phyloP scores from a whole-genome alignment of 441 rosid species.

The Mallotus repandus region DNA sequence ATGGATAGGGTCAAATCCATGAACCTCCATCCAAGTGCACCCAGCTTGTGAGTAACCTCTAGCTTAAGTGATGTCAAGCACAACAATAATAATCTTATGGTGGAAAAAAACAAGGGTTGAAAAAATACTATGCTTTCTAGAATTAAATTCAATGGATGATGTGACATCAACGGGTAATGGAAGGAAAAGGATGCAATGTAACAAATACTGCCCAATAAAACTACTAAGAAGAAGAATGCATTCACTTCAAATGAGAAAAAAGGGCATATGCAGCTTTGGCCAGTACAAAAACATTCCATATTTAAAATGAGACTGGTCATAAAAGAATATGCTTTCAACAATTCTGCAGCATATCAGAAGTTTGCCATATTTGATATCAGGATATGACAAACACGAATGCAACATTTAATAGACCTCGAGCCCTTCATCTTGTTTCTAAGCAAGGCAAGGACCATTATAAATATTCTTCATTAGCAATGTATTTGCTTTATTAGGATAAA shows the following conservation, averaged over 20 bases:
- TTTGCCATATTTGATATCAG: constrained; percentile 42
- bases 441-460: constrained; percentile 93
- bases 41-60: constrained; percentile 50
- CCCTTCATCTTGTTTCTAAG: constrained; percentile 98
- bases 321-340: constrained; percentile 8
- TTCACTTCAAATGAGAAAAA: not conserved
- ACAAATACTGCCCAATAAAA: not conserved
- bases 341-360: constrained; percentile 16
- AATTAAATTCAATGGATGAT: constrained; percentile 5
- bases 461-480: constrained; percentile 87
- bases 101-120: not conserved
- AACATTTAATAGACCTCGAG: constrained; percentile 95
- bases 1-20: constrained; percentile 45
- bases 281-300: not conserved
- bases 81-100: constrained; percentile 27
- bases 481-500: constrained; percentile 82
- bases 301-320: not conserved
- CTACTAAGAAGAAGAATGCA: not conserved
- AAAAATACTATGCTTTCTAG: not conserved
- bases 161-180: constrained; percentile 1
- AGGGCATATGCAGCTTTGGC: not conserved
- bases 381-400: constrained; percentile 80
- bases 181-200: not conserved
- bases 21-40: constrained; percentile 51
- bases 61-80: constrained; percentile 52